Conservation (phyloP, 2,329 filamentous ascomycete species). For the Fusarium papillatum region DNA sequence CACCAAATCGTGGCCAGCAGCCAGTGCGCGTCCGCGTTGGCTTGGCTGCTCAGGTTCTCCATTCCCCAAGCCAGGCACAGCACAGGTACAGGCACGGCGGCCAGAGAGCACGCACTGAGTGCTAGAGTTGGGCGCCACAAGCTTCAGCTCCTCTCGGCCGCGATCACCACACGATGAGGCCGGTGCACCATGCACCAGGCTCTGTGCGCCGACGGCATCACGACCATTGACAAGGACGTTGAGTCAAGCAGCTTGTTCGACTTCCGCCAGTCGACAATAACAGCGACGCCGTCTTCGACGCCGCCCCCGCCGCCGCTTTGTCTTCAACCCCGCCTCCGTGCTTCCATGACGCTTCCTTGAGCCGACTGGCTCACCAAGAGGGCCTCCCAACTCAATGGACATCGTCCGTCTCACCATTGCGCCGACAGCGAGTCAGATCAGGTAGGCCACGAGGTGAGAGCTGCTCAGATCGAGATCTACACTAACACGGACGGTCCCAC, state of each 20-base stretch:
- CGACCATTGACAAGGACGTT: conserved; percentile 16
- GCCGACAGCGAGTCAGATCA: conserved; percentile 44
- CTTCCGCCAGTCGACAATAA: conserved; percentile 10
- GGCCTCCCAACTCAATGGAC: conserved; percentile 35
- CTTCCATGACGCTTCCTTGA: conserved; percentile 25
- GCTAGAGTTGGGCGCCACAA: conserved; percentile 32
- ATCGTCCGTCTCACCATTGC: conserved; percentile 36
- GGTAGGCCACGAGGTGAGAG: conserved; percentile 36
- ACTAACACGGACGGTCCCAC: conserved; percentile 41
- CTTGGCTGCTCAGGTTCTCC: conserved; percentile 1
- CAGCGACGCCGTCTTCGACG: conserved; percentile 9
- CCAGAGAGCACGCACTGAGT: background rate
- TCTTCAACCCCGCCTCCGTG: conserved; percentile 24
- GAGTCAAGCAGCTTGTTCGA: conserved; percentile 35
- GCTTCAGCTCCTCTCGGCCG: conserved; percentile 29
- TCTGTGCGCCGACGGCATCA: conserved; percentile 28
- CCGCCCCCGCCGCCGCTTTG: conserved; percentile 8
- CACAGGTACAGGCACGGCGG: background rate
- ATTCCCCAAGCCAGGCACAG: background rate
- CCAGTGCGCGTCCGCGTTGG: background rate
- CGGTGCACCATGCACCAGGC: conserved; percentile 30
- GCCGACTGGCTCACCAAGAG: conserved; percentile 29
- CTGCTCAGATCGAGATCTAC: conserved; percentile 45
- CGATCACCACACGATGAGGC: conserved; percentile 26
- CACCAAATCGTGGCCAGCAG: background rate